Base-by-base conservation (phyloP, 2,329 filamentous ascomycete species). In the Lomentospora prolificans region DNA sequence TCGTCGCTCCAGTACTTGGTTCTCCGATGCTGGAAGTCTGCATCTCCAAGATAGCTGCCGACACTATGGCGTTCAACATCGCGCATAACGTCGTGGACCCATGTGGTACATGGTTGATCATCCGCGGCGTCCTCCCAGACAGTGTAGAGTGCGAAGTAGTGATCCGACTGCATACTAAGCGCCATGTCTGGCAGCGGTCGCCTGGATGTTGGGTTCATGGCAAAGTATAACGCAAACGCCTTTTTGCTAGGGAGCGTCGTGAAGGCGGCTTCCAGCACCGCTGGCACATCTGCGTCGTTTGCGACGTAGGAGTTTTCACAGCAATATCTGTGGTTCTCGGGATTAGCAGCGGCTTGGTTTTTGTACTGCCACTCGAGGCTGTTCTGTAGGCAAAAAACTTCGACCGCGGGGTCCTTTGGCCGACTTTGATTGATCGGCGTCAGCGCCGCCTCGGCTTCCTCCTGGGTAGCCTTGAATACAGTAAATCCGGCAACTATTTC, bases 91-190 rank as follows among this genome's bases (percentile, higher is more conserved):
- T 67, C 59, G n/a, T 62, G 61, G 1, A 77, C 69, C 78, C 78
- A 81, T 1, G 44, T 58, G 28, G 65, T 64, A 61, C 72, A 76
- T n/a, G 60, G 58, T 0, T 61, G 63, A 58, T 80, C 78, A 39
- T 80, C 75, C 2, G 62, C 58, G 17, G 64, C 66, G 24, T 76
- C 65, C 51, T 78, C 72, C 72, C 75, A 81, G 2, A 79, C 65
- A 0, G 74, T 69, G 60, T 81, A 81, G 2, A 77, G 55, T 1
- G 78, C 76, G 61, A 81, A 75, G 63, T 81, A 81, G 62, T 81
- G 77, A 60, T 81, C 78, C 0, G 70, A 72, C 55, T 80, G 77
- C 72, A 80, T 72, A 27, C 71, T 76, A 12, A 80, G 65, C 3
- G 78, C 78, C 78, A 81, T 81, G 57, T 76, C 74, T 1, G 70